Conservation (phyloP, 768 basidiomycete species). For the Trametes sanguinea region DNA sequence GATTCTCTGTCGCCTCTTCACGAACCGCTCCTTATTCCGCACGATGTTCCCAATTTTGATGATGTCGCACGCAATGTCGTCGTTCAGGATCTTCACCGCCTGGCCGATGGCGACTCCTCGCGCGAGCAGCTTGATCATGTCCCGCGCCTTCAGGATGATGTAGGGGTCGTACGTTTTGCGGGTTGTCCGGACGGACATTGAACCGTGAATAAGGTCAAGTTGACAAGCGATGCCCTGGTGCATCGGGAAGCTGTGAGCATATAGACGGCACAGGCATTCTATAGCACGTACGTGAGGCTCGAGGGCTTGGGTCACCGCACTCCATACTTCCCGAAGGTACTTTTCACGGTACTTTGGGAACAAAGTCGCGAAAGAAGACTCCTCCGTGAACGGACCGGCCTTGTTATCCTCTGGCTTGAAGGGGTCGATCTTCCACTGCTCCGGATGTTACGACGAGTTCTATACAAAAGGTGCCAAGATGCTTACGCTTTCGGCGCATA, state of each 20-base stretch:
- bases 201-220: slow-evolving; percentile 93
- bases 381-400: slow-evolving; percentile 84
- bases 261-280: background rate
- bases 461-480: background rate
- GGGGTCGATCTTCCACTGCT: slow-evolving; percentile 80
- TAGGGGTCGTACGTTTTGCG: slow-evolving; percentile 98
- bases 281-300: slow-evolving; percentile 66
- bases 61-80: slow-evolving; percentile 90
- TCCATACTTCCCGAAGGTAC: slow-evolving; percentile 94
- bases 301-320: slow-evolving; percentile 80
- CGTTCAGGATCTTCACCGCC: slow-evolving; percentile 88
- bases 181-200: slow-evolving; percentile 96
- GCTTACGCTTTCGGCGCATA: slow-evolving; percentile 34
- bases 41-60: slow-evolving; percentile 97
- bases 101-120: slow-evolving; percentile 85
- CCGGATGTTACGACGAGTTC: background rate
- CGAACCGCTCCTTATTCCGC: slow-evolving; percentile 94
- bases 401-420: slow-evolving; percentile 78
- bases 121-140: slow-evolving; percentile 93
- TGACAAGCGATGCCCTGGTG: slow-evolving; percentile 84
- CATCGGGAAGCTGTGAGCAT: background rate
- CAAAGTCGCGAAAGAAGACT: slow-evolving; percentile 96
- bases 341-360: slow-evolving; percentile 99
- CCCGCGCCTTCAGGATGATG: slow-evolving; percentile 92
- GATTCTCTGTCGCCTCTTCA: slow-evolving; percentile 93